Evolutionary conservation across 441 rosid genomes (phyloP).

Genomic region (Populus trichocarpa): DNA sequence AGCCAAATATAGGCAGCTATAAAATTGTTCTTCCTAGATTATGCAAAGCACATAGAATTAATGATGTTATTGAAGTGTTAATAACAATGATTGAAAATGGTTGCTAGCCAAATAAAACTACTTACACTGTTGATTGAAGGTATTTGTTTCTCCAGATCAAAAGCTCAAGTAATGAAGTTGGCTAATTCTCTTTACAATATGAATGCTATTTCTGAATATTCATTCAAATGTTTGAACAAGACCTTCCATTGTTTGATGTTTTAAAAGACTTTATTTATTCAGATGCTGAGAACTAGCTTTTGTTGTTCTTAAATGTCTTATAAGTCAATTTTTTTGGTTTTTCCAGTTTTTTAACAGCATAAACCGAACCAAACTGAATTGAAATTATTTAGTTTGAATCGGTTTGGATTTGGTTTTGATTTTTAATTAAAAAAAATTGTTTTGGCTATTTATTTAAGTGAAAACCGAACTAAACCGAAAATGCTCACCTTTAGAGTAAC

Average conservation of each 20-base stretch:
- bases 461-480: no score
- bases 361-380: no score
- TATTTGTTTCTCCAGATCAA: conserved; percentile 64
- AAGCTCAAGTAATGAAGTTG: conserved; percentile 67
- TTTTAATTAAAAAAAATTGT: no score
- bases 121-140: conserved; percentile 64
- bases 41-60: conserved; percentile 55
- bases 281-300: conserved; percentile 27
- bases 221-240: conserved; percentile 48
- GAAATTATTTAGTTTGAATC: no score
- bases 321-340: not conserved
- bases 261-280: conserved; percentile 37
- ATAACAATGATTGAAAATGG: conserved; percentile 56
- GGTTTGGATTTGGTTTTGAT: no score
- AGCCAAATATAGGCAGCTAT: conserved; percentile 54
- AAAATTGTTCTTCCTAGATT: conserved; percentile 64
- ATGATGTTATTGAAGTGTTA: conserved; percentile 60
- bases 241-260: conserved; percentile 66
- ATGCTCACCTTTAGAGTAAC: no score
- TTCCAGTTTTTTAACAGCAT: no score
- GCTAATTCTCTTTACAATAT: conserved; percentile 45
- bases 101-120: conserved; percentile 68
- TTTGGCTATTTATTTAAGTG: no score
- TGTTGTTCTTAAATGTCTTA: not conserved
- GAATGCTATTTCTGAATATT: conserved; percentile 48